Evolutionary conservation across 768 basidiomycete genomes (phyloP), one percentile per base, ranked within the genome.

Genomic region (Daedaleopsis nitida): DNA sequence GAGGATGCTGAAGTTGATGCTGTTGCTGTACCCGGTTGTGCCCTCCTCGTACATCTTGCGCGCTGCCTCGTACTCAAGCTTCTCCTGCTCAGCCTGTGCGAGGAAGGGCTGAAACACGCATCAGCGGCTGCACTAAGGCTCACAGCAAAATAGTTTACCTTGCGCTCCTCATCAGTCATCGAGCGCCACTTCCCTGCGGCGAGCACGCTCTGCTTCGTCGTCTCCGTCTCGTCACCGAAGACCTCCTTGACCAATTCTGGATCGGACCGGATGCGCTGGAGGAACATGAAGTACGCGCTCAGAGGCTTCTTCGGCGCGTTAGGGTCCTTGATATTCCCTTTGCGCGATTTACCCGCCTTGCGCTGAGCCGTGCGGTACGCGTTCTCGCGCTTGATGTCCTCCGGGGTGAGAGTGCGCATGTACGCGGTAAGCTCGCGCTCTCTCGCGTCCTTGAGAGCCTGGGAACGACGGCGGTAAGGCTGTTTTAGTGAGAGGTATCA

Each of bases 291-390:
- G 70, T 96, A 97, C 0, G 95, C 94, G 71, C 87, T 89, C 47
- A 96, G 84, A 7, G 95, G 95, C 71, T 96, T 96, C 86, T 94
- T 96, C 3, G 95, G 95, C 9, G 94, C 95, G 70, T 97, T 96
- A 37, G 94, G 94, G 72, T 97, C 94, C 78, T 96, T 96, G 76
- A 97, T 91, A 73, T 97, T 97, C 66, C 89, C 89, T 82, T 90
- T 92, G 64, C 93, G 83, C 42, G 91, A 94, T 75, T 94, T 94
- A 64, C 95, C 95, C 16, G 92, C 90, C 75, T 93, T 94, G 61
- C 95, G 87, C 75, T 96, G 94, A 34, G 93, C 92, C 43, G 95
- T 87, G 44, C 95, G 88, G 76, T 89, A 97, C 8, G 80, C 81
- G 73, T 97, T 97, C 83, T 97, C 95, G 71, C 87, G 89, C 69